Percentiles rank a stretch among this genome's conserved stretches.
Evolutionary conservation across 139 green algal genomes (phyloP).

Genomic region (Chlorella sp.): DNA sequence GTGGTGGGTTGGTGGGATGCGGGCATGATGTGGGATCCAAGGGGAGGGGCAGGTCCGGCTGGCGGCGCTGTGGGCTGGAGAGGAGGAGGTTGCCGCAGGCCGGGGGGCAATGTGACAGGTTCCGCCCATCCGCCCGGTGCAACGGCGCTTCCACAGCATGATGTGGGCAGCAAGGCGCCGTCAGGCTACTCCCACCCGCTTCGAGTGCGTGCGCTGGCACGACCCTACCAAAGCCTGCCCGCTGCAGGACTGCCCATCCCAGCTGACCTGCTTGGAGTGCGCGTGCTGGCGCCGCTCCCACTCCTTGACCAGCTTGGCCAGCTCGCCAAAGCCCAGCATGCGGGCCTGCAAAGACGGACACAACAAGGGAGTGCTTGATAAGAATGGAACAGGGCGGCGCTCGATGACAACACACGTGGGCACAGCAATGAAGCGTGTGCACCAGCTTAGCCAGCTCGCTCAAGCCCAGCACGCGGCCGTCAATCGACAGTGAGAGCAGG

Average conservation of each 20-base stretch:
- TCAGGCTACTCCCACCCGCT: conserved; percentile 13
- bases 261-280: background rate
- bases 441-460: background rate
- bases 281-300: conserved; percentile 39
- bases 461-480: background rate
- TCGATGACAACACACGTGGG: no score
- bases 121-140: no score
- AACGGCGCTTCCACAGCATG: no score
- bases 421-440: background rate
- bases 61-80: no score
- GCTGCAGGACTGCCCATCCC: conserved; percentile 57
- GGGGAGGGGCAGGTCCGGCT: no score
- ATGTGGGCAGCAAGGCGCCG: no score
- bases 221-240: conserved; percentile 5
- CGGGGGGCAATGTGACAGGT: no score
- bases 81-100: no score
- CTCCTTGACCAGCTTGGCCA: conserved; percentile 12
- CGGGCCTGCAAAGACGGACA: conserved; percentile 26
- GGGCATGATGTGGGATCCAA: no score
- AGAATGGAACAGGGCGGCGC: no score
- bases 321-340: conserved; percentile 55
- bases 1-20: no score
- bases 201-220: conserved; percentile 1
- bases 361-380: background rate
- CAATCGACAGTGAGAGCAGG: no score